Evolutionary conservation across 2,329 filamentous ascomycete species (phyloP), one percentile per base, ranked within the genome.

Genomic region (Sarocladium kiliense): DNA sequence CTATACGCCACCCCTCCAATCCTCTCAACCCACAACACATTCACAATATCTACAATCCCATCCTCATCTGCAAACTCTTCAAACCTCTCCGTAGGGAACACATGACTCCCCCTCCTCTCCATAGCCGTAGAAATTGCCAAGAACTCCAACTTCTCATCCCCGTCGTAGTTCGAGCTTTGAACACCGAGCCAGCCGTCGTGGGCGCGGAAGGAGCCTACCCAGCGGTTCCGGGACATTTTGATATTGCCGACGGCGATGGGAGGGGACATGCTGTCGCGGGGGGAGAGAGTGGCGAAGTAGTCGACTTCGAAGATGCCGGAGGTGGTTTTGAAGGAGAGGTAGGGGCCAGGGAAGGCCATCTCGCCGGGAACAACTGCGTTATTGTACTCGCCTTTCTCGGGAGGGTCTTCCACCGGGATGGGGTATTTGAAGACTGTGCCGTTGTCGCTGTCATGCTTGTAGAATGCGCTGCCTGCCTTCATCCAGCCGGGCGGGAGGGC

Each of bases 11-110:
- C 65, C 16, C 68, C 73, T 10, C 72, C 72, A 19, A 76, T 74
- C 23, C 73, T 64, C 65, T 77, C 74, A 18, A 77, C 68, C 74
- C 74, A 77, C 30, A 77, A 59, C 37, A 77, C 74, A 26, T 77
- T 77, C 18, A 76, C 70, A 61, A 76, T 71, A 56, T 77, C 73
- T 26, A 78, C 63, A 30, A 68, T 65, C 30, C 73, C 72, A 54
- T 77, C 72, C 1, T 64, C 62, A 56, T 74, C 71, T 64, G 70
- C 70, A 51, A 71, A 66, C 56, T 74, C 73, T 39, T 69, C 66
- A 55, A 74, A 75, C 18, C 65, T 65, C 14, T 74, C 73, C 19
- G 64, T 58, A 14, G 70, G 68, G 37, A 74, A 74, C 1, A 73
- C 66, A 42, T 71, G 67, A 4, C 72, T 73, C 2, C 70, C 71